Evolutionary conservation across 371 early-diverging fungal species (phyloP).

Genomic region (Apophysomyces sp.): DNA sequence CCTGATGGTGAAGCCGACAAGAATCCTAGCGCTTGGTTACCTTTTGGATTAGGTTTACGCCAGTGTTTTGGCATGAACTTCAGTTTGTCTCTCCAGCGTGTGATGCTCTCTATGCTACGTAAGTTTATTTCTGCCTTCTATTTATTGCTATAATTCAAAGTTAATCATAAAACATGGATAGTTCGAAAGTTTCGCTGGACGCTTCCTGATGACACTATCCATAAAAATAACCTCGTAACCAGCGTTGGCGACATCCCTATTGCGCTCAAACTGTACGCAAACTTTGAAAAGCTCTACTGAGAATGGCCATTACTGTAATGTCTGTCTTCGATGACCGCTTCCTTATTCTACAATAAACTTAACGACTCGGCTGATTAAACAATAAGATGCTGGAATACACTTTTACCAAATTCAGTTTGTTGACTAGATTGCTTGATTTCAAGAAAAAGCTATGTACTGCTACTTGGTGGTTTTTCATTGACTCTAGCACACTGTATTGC

Average conservation of each 20-base stretch:
- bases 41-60: conserved; percentile 53
- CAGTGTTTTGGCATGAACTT: conserved; percentile 63
- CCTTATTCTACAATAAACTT: too few relatives aligned
- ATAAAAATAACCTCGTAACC: conserved; percentile 14
- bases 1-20: conserved; percentile 29
- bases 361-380: too few relatives aligned
- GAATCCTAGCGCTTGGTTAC: conserved; percentile 40
- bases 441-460: too few relatives aligned
- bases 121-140: too few relatives aligned
- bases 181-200: conserved; percentile 30
- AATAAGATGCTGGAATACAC: too few relatives aligned
- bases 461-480: too few relatives aligned
- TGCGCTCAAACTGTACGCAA: neutral
- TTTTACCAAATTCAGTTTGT: too few relatives aligned
- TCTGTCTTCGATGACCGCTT: too few relatives aligned
- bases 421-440: too few relatives aligned
- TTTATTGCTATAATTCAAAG: too few relatives aligned
- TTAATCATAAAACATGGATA: conserved; percentile 6
- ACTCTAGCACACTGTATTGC: too few relatives aligned
- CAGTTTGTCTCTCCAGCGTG: conserved; percentile 54
- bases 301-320: neutral
- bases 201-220: conserved; percentile 23
- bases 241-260: neutral
- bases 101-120: conserved; percentile 50
- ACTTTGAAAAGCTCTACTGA: neutral